Percentiles rank a stretch among this genome's conserved stretches.
Conservation (phyloP, 2,329 filamentous ascomycete species). For the Pseudogymnoascus destructans region DNA sequence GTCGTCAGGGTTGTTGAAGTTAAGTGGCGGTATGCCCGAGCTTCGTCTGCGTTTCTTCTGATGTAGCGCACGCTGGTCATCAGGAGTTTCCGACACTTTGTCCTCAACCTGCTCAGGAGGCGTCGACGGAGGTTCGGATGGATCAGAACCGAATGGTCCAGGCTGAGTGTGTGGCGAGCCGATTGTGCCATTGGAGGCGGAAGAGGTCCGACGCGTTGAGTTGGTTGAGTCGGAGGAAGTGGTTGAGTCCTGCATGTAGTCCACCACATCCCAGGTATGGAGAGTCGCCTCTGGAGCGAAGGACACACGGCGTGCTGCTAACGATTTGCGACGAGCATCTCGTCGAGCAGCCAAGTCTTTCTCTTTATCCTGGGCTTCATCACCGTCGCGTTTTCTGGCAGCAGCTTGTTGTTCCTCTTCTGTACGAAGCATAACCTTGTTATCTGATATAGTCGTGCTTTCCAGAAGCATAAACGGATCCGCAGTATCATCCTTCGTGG, state of each 20-base stretch:
- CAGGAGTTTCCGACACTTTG: slow-evolving; percentile 44
- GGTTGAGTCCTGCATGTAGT: slow-evolving; percentile 77
- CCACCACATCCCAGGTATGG: slow-evolving; percentile 92
- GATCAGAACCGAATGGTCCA: slow-evolving; percentile 31
- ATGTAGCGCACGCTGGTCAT: slow-evolving; percentile 50
- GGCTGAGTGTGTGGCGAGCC: slow-evolving; percentile 19
- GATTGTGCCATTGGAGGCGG: slow-evolving; percentile 23
- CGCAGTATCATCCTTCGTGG: not conserved
- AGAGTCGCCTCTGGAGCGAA: slow-evolving; percentile 95
- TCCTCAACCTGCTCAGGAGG: slow-evolving; percentile 48
- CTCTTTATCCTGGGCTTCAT: slow-evolving; percentile 44
- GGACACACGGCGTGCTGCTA: slow-evolving; percentile 85
- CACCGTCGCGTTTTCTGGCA: slow-evolving; percentile 55
- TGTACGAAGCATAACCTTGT: slow-evolving; percentile 51
- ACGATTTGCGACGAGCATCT: slow-evolving; percentile 81
- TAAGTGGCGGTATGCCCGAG: slow-evolving; percentile 51
- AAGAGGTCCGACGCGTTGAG: slow-evolving; percentile 60
- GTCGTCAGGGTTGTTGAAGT: slow-evolving; percentile 52
- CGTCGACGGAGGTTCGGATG: slow-evolving; percentile 47
- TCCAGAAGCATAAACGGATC: not conserved
- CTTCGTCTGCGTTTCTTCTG: slow-evolving; percentile 49
- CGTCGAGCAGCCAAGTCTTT: slow-evolving; percentile 56
- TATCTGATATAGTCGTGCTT: slow-evolving; percentile 20
- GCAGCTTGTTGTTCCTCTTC: slow-evolving; percentile 61
- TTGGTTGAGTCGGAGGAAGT: slow-evolving; percentile 62